Base-by-base conservation (phyloP, 495 filamentous ascomycete genomes). In the Aspergillus avenaceus region DNA sequence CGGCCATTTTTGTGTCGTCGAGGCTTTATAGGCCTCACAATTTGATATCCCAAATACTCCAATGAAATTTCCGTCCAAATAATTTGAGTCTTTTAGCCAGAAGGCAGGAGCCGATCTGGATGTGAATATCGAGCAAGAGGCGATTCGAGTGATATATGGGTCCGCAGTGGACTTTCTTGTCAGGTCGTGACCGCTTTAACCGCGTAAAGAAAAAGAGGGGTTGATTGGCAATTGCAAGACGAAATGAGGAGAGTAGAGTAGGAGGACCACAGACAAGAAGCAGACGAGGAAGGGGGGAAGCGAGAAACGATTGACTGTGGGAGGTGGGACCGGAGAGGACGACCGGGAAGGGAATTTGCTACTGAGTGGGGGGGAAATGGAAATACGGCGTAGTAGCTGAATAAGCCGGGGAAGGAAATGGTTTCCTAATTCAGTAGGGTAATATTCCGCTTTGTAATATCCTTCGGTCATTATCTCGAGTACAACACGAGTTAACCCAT, bases 1-100 rank as follows among this genome's bases (percentile, higher is more conserved):
- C 73, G 49, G 86, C 73, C 88, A 91, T 90, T 49, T n/a, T 29
- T 64, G 64, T 12, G 21, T n/a, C 18, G 24, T 36, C 22, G 54
- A 56, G 61, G 52, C 47, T 37, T 51, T 28, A 24, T n/a, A 8
- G 9, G 43, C 54, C 50, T 53, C 52, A 27, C 6, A 27, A 6
- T 29, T 21, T 5, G 32, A 49, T 29, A 42, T 40, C 22, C 24
- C 12, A 2, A 16, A 2, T 14, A 28, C 26, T 41, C 19, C 27
- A 12, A 41, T 27, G n/a, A 27, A 45, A 12, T 31, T 5, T 5
- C 8, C 14, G 29, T 31, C 12, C 5, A 12, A n/a, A n/a, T n/a
- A n/a, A n/a, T n/a, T n/a, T n/a, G n/a, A n/a, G n/a, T n/a, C n/a
- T n/a, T n/a, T n/a, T n/a, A n/a, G n/a, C n/a, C n/a, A n/a, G n/a